Evolutionary conservation across 176 grass and related monocot genomes (phyloP).

Genomic region (Puccinellia tenuiflora): DNA sequence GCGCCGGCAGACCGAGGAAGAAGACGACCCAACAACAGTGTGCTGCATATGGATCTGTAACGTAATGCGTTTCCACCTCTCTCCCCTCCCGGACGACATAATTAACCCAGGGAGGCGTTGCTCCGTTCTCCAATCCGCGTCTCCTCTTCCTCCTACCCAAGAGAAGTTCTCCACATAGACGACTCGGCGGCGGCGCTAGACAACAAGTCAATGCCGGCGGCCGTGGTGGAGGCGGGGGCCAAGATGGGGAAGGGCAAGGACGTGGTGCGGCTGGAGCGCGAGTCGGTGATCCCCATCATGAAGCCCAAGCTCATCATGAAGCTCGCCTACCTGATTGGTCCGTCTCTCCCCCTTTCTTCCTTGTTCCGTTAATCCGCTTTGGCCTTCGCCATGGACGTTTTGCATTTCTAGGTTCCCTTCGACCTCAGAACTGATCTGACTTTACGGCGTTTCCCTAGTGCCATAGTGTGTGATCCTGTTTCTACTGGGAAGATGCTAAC

Average conservation of each 20-base stretch:
- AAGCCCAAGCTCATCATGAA: constrained; percentile 95
- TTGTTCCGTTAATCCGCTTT: background rate
- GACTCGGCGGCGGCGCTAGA: background rate
- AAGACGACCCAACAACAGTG: background rate
- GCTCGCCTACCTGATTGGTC: constrained; percentile 94
- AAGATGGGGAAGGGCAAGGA: constrained; percentile 49
- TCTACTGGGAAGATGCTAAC: background rate
- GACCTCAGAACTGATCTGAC: background rate
- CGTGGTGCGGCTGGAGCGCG: constrained; percentile 71
- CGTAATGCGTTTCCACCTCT: constrained; percentile 29
- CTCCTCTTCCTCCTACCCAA: background rate
- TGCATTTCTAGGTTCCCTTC: background rate
- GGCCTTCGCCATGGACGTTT: background rate
- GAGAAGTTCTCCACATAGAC: background rate
- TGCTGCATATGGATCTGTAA: constrained; percentile 36
- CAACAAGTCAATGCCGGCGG: constrained; percentile 20
- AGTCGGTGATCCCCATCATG: constrained; percentile 85
- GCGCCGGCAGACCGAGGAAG: background rate
- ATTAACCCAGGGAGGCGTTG: constrained; percentile 10
- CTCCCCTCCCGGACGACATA: background rate
- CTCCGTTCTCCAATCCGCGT: background rate
- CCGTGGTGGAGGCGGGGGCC: constrained; percentile 2
- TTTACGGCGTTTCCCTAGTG: background rate
- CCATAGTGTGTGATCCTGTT: background rate
- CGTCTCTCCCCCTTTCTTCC: background rate